phyloP scores from a whole-genome alignment of 2,329 filamentous ascomycete species.

The Penicillium capsulatum region DNA sequence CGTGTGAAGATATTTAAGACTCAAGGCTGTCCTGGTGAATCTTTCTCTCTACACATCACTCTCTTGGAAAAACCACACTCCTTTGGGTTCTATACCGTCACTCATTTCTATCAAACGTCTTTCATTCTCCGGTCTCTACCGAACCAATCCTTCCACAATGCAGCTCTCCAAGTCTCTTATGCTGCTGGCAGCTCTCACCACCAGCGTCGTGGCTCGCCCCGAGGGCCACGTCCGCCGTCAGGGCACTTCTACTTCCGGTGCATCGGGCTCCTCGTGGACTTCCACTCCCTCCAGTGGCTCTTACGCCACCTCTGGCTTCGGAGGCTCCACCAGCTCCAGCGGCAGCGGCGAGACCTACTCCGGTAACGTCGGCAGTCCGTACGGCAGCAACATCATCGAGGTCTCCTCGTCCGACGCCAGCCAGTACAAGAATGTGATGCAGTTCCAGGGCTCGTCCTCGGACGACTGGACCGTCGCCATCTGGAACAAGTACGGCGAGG shows the following conservation, averaged over 20 bases:
- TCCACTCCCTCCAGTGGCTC: conserved; percentile 15
- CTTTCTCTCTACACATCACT: conserved; percentile 5
- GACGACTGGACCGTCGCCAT: conserved; percentile 35
- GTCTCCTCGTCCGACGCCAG: conserved; percentile 28
- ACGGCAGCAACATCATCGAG: conserved; percentile 40
- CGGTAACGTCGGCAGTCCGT: conserved; percentile 39
- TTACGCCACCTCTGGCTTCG: conserved; percentile 33
- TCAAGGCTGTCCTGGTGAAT: not conserved
- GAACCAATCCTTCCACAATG: conserved; percentile 23
- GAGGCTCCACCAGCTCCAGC: conserved; percentile 21
- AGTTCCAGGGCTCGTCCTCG: conserved; percentile 30
- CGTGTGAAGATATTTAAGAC: conserved; percentile 3
- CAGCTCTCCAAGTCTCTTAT: conserved; percentile 31
- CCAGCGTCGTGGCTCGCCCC: conserved; percentile 19
- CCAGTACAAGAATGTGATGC: conserved; percentile 34
- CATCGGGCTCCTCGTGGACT: conserved; percentile 15
- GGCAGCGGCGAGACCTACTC: conserved; percentile 28
- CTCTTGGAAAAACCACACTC: conserved; percentile 14
- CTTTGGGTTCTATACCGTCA: conserved; percentile 5
- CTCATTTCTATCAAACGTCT: conserved; percentile 4
- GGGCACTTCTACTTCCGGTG: conserved; percentile 5
- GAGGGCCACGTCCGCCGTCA: conserved; percentile 25
- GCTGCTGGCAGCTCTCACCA: conserved; percentile 30
- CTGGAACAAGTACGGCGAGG: conserved; percentile 37
- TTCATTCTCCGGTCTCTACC: conserved; percentile 4